These are phyloP conservation scores for Exidia glandulosa DNA, from an alignment of 768 basidiomycete species.

Conservation along the genomic window DNA sequence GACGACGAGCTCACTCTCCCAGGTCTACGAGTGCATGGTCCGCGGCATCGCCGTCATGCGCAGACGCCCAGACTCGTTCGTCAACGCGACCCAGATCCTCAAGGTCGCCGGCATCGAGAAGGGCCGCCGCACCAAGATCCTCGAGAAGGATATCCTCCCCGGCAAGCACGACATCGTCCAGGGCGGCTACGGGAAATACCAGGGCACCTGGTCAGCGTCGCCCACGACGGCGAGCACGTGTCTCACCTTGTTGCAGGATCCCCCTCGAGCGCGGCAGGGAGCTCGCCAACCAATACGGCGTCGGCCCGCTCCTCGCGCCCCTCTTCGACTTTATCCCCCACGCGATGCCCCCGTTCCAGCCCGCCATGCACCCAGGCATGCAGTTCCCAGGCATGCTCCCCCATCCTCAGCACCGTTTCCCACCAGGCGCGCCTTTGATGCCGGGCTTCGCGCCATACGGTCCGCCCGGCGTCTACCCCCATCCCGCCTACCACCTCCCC, in stretches of 20 bases:
- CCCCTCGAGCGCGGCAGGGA: slow-evolving; percentile 91
- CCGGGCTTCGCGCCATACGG: neutral
- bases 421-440: neutral
- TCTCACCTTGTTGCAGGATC: slow-evolving; percentile 49
- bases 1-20: slow-evolving; percentile 8
- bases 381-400: too few species aligned
- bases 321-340: slow-evolving; percentile 89
- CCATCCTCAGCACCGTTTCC: neutral
- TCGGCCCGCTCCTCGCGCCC: slow-evolving; percentile 75
- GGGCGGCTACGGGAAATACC: slow-evolving; percentile 98
- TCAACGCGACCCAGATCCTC: slow-evolving; percentile 98
- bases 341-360: slow-evolving; percentile 38
- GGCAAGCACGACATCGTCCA: slow-evolving; percentile 98
- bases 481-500: slow-evolving; percentile 1
- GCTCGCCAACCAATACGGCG: slow-evolving; percentile 85
- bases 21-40: slow-evolving; percentile 98
- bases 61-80: slow-evolving; percentile 83
- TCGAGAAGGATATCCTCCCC: slow-evolving; percentile 92
- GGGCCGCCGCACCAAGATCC: slow-evolving; percentile 88
- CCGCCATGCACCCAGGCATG: slow-evolving; percentile 26
- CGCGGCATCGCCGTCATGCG: slow-evolving; percentile 98
- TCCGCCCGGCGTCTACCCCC: neutral
- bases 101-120: slow-evolving; percentile 99
- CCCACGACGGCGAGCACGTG: neutral
- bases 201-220: slow-evolving; percentile 71